phyloP scores from a whole-genome alignment of 352 stramenopile genomes.

The Pilasporangium apinafurcum region DNA sequence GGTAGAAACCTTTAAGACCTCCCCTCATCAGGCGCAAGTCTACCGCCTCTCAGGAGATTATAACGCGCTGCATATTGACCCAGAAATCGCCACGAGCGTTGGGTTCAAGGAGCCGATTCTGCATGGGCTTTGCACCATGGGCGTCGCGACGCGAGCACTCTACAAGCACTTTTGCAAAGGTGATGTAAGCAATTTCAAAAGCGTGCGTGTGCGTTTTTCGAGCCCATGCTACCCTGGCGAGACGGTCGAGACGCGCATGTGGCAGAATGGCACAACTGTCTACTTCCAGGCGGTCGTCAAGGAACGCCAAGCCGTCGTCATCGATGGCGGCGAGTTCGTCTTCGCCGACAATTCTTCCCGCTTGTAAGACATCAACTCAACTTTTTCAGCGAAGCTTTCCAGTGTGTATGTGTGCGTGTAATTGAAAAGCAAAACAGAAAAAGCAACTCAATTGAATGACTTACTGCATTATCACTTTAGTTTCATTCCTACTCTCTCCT shows the following conservation, averaged over 20 bases:
- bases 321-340: slow-evolving; percentile 77
- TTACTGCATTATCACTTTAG: too few species aligned
- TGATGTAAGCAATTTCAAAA: slow-evolving; percentile 69
- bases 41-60: slow-evolving; percentile 95
- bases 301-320: slow-evolving; percentile 68
- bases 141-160: slow-evolving; percentile 70
- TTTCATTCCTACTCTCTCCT: too few species aligned
- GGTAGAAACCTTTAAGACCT: slow-evolving; percentile 56
- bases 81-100: slow-evolving; percentile 65
- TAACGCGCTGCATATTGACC: slow-evolving; percentile 93
- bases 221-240: slow-evolving; percentile 84
- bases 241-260: slow-evolving; percentile 84
- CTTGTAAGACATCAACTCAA: too few species aligned
- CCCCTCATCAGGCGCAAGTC: slow-evolving; percentile 75
- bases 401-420: too few species aligned
- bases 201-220: slow-evolving; percentile 84
- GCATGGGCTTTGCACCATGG: slow-evolving; percentile 93
- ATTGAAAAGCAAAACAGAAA: too few species aligned
- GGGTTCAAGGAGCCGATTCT: slow-evolving; percentile 87
- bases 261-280: slow-evolving; percentile 47
- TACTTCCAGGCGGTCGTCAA: slow-evolving; percentile 71
- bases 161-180: slow-evolving; percentile 76
- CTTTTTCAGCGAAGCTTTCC: too few species aligned
- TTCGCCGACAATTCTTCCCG: too few species aligned
- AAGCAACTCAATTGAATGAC: too few species aligned